phyloP scores from a whole-genome alignment of 1,139 yeast species.

The Suhomyces guaymorum region DNA sequence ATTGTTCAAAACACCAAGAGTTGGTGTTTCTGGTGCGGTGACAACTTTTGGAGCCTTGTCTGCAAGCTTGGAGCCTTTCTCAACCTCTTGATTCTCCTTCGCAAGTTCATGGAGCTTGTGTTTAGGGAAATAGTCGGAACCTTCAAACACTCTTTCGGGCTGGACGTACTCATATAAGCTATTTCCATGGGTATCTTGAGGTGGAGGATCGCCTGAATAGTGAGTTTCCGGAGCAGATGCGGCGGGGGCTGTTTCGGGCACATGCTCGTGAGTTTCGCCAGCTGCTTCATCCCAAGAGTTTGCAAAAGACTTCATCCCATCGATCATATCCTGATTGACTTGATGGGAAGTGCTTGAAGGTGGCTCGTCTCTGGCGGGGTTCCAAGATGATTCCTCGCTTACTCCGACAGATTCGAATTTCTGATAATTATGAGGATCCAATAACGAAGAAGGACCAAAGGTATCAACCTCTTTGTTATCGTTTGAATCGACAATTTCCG shows the following conservation, averaged over 20 bases:
- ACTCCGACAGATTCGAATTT: constrained; percentile 22
- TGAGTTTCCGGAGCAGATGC: not conserved
- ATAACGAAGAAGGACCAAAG: constrained; percentile 23
- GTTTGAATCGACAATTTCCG: no score
- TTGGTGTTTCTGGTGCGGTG: constrained; percentile 8
- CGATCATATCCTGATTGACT: constrained; percentile 19
- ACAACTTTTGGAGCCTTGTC: no score
- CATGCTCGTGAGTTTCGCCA: not conserved
- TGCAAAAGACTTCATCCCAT: constrained; percentile 16
- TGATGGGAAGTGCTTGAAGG: constrained; percentile 15
- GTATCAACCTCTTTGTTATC: no score
- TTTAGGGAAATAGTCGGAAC: constrained; percentile 30
- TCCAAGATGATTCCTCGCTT: constrained; percentile 40
- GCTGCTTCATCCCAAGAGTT: constrained; percentile 23
- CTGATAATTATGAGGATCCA: constrained; percentile 34
- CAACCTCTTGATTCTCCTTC: not conserved
- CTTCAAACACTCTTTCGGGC: constrained; percentile 37
- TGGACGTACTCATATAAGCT: constrained; percentile 11
- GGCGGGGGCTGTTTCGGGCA: not conserved
- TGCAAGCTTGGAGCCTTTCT: not conserved
- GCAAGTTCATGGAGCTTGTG: constrained; percentile 21
- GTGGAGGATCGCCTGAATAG: constrained; percentile 4
- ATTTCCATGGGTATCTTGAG: constrained; percentile 6
- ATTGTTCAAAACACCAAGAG: constrained; percentile 4
- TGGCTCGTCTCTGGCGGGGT: constrained; percentile 42